Base-by-base conservation (phyloP, 257 asterid species). In the Capsicum pubescens region DNA sequence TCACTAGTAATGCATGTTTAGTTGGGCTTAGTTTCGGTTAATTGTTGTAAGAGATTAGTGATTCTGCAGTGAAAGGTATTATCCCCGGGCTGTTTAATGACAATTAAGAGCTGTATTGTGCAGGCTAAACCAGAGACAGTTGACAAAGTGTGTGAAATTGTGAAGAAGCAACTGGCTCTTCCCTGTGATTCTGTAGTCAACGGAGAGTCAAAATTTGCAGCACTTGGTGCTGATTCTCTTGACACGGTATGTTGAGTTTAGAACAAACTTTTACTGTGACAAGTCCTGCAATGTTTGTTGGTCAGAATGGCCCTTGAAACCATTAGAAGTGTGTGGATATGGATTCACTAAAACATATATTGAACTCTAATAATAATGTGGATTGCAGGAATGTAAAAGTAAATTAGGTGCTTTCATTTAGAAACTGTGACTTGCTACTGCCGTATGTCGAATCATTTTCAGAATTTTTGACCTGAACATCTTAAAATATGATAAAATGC, bases 41-140 rank as follows among this genome's bases (percentile, higher is more conserved):
- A 32, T 13, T 76, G 21, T 13, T 76, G n/a, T 21, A 76, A 52
- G 48, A 26, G 39, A 52, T 76, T 1, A 76, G 15, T 76, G 63
- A 21, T 26, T 76, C 63, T 7, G 11, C 14, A 13, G 80, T 76
- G 60, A 32, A 50, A 48, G 2, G 44, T 50, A 21, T 74, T 50
- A 50, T 12, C 9, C 48, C 59, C 7, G 8, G 12, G 81, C 0
- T 32, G 26, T 17, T 52, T 52, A 13, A 52, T 76, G 13, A 76
- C 35, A 12, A 8, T 7, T 26, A 50, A 26, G 63, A 52, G 61
- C 81, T 88, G 21, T 55, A 19, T n/a, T 84, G 81, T 50, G 87
- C 92, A 95, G 98, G 99, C 98, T 76, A 95, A 93, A 72, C 93
- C 96, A 16, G 98, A 95, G 87, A 94, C 99, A 0, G 98, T 95